These are phyloP conservation scores for Dothidotthia symphoricarpi DNA, from an alignment of 2,329 filamentous ascomycete species.

Conservation along the genomic window DNA sequence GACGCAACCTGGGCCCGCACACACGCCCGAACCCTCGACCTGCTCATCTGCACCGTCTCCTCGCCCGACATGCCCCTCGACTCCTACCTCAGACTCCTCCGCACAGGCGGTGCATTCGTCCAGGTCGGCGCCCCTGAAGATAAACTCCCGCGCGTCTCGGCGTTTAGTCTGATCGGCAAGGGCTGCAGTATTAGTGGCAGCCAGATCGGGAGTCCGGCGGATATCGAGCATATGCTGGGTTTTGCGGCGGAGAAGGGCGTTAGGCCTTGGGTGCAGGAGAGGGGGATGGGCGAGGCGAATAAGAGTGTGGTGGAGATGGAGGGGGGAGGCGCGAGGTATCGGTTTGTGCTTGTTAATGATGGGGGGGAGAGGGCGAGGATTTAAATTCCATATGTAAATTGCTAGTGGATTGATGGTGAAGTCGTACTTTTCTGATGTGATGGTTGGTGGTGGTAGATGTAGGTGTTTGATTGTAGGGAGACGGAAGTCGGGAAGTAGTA, in stretches of 20 bases:
- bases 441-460: too few species aligned
- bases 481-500: too few species aligned
- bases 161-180: conserved; percentile 59
- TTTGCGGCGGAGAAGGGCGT: conserved; percentile 60
- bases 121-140: conserved; percentile 68
- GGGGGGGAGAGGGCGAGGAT: conserved; percentile 26
- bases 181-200: conserved; percentile 49
- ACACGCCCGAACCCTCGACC: conserved; percentile 56
- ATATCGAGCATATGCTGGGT: conserved; percentile 62
- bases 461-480: too few species aligned
- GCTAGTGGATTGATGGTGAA: too few species aligned
- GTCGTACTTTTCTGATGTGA: too few species aligned
- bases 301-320: conserved; percentile 58
- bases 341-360: conserved; percentile 39
- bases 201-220: conserved; percentile 53
- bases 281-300: conserved; percentile 57
- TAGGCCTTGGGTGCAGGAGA: conserved; percentile 62
- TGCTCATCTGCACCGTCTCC: conserved; percentile 61
- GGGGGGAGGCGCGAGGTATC: conserved; percentile 52
- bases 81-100: conserved; percentile 61
- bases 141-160: conserved; percentile 54
- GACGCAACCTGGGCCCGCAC: conserved; percentile 58
- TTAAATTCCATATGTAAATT: too few species aligned
- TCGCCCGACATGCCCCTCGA: conserved; percentile 61
- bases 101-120: conserved; percentile 61